phyloP scores from a whole-genome alignment of 495 filamentous ascomycete genomes.

The Rhizodiscina lignyota region DNA sequence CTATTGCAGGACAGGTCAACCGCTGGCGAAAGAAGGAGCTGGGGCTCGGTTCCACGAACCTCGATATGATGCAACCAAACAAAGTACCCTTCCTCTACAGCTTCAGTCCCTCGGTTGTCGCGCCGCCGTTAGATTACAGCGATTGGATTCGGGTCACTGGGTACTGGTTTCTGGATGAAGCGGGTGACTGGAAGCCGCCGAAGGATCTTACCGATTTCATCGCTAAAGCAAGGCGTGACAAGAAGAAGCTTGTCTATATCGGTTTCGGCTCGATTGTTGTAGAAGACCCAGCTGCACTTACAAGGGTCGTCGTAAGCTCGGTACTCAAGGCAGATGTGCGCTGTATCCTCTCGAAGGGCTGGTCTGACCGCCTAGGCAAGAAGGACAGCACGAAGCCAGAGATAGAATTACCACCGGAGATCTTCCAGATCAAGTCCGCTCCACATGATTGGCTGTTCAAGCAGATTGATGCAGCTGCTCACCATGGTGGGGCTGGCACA shows the following conservation, averaged over 20 bases:
- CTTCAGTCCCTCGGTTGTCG: constrained; percentile 82
- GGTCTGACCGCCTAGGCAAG: constrained; percentile 75
- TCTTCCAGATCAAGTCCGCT: constrained; percentile 74
- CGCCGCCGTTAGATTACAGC: constrained; percentile 84
- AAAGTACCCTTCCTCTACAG: constrained; percentile 97
- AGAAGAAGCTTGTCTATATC: constrained; percentile 89
- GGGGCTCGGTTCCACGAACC: constrained; percentile 57
- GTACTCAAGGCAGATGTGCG: constrained; percentile 84
- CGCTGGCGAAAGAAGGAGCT: constrained; percentile 75
- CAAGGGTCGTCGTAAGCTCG: constrained; percentile 75
- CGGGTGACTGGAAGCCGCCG: constrained; percentile 55
- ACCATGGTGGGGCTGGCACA: constrained; percentile 90
- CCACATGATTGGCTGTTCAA: constrained; percentile 95
- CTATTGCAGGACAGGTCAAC: constrained; percentile 82
- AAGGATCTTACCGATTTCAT: constrained; percentile 68
- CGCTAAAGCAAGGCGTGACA: constrained; percentile 53
- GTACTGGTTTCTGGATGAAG: constrained; percentile 93
- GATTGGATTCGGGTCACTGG: constrained; percentile 96
- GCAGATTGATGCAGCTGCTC: constrained; percentile 85
- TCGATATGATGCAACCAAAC: constrained; percentile 89
- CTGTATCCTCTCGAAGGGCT: constrained; percentile 95
- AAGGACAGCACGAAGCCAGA: constrained; percentile 43
- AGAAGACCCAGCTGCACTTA: constrained; percentile 75
- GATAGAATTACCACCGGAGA: constrained; percentile 58
- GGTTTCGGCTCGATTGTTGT: constrained; percentile 95